phyloP scores from a whole-genome alignment of 108 stramenopile genomes.

The Fragilaria crotonensis region DNA sequence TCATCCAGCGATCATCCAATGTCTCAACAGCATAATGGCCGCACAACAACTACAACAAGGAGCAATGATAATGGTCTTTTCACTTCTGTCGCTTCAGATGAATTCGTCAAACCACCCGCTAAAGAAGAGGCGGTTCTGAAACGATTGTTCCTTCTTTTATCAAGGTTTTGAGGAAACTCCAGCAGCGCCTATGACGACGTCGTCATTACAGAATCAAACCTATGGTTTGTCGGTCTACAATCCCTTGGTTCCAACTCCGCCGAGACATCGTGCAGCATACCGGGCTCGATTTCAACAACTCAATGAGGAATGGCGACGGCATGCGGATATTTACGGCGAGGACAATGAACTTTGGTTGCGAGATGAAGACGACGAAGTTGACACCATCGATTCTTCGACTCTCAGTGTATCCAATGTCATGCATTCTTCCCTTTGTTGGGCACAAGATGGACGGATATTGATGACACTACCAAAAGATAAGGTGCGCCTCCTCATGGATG shows the following conservation, averaged over 20 bases:
- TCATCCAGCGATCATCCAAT: too few species aligned
- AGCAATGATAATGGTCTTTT: too few species aligned
- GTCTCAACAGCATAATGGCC: too few species aligned
- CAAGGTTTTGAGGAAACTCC: slow-evolving; percentile 23
- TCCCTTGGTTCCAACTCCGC: neutral
- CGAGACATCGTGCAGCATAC: slow-evolving; percentile 13
- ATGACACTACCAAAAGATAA: slow-evolving; percentile 47
- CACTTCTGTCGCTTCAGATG: too few species aligned
- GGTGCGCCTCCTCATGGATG: slow-evolving; percentile 49
- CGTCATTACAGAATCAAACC: neutral
- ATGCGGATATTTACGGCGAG: neutral
- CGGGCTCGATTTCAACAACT: slow-evolving; percentile 25
- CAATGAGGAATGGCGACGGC: slow-evolving; percentile 6
- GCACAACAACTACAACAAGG: too few species aligned
- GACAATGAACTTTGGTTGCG: neutral
- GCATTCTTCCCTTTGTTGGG: slow-evolving; percentile 21
- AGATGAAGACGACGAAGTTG: neutral
- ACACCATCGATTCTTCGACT: neutral
- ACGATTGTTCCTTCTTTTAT: slow-evolving; percentile 43
- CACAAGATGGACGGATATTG: slow-evolving; percentile 28
- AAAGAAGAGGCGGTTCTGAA: too few species aligned
- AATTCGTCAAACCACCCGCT: too few species aligned
- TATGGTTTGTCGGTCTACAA: neutral
- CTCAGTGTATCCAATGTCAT: neutral
- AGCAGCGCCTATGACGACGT: neutral